These are phyloP conservation scores for Eucalyptus cloeziana DNA, from an alignment of 345 rosid species.

Conservation along the genomic window DNA sequence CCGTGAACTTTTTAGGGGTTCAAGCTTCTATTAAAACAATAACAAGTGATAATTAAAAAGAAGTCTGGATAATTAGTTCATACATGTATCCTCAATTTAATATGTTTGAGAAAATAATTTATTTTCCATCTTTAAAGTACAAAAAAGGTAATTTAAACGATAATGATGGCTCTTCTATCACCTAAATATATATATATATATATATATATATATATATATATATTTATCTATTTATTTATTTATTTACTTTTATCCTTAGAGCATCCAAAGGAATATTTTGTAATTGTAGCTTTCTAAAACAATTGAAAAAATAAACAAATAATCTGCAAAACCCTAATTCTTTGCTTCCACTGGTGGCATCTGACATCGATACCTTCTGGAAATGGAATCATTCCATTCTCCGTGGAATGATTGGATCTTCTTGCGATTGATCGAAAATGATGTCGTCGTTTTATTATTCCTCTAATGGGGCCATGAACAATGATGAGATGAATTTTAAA, in stretches of 20 bases:
- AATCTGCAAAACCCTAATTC: background rate
- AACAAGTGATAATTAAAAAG: background rate
- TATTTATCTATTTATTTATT: background rate
- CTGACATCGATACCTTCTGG: background rate
- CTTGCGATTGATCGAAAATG: background rate
- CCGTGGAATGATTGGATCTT: background rate
- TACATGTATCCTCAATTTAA: background rate
- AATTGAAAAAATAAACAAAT: background rate
- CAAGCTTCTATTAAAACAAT: background rate
- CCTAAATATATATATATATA: too few relatives aligned
- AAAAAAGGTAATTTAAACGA: background rate
- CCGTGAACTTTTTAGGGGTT: background rate
- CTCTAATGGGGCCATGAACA: background rate
- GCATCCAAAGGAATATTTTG: background rate
- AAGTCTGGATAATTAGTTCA: background rate
- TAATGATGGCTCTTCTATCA: background rate
- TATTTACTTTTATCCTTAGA: background rate
- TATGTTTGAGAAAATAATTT: background rate
- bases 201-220: too few relatives aligned
- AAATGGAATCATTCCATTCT: background rate
- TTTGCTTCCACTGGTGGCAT: background rate
- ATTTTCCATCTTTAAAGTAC: background rate
- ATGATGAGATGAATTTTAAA: background rate
- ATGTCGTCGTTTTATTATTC: background rate
- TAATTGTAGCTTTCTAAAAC: background rate